Percentiles rank a stretch among this genome's conserved stretches.
Evolutionary conservation across 495 filamentous ascomycete species (phyloP).

Genomic region (Aspergillus sclerotiicarbonarius): DNA sequence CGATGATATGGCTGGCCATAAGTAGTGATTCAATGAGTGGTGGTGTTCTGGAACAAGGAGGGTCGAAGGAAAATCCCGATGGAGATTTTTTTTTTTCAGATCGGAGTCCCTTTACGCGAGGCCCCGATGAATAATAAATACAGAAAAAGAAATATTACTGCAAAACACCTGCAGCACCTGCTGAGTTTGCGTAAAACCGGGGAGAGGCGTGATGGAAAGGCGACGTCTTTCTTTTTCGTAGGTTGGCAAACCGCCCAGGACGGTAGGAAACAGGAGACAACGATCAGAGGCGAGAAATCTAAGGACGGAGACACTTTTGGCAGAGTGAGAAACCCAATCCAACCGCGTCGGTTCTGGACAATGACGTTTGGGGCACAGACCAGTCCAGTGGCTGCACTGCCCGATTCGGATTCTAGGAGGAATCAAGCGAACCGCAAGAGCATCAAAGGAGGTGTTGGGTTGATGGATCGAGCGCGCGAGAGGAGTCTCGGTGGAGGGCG

Average conservation of each 20-base stretch:
- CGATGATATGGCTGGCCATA: constrained; percentile 63
- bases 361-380: constrained; percentile 43
- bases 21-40: constrained; percentile 11
- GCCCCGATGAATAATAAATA: constrained; percentile 37
- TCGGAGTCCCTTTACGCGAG: constrained; percentile 8
- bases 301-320: constrained; percentile 18
- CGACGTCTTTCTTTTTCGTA: constrained; percentile 4
- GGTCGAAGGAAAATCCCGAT: constrained; percentile 15
- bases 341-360: constrained; percentile 26
- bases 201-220: constrained; percentile 8
- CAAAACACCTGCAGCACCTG: constrained; percentile 84
- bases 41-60: constrained; percentile 30
- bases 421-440: constrained; percentile 29
- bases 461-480: constrained; percentile 18
- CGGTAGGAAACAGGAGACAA: constrained; percentile 11
- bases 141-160: constrained; percentile 44
- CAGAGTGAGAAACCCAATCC: constrained; percentile 15
- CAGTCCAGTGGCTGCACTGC: constrained; percentile 53
- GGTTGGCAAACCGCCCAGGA: background rate
- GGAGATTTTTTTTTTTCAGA: constrained; percentile 10
- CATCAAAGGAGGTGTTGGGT: constrained; percentile 21
- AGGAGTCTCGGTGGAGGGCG: constrained; percentile 8
- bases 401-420: constrained; percentile 22
- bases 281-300: constrained; percentile 18
- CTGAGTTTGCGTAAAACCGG: constrained; percentile 65